Percentiles rank a stretch among this genome's conserved stretches.
These are phyloP conservation scores for Botryotinia calthae DNA, from an alignment of 2,329 filamentous ascomycete species.

Conservation along the genomic window DNA sequence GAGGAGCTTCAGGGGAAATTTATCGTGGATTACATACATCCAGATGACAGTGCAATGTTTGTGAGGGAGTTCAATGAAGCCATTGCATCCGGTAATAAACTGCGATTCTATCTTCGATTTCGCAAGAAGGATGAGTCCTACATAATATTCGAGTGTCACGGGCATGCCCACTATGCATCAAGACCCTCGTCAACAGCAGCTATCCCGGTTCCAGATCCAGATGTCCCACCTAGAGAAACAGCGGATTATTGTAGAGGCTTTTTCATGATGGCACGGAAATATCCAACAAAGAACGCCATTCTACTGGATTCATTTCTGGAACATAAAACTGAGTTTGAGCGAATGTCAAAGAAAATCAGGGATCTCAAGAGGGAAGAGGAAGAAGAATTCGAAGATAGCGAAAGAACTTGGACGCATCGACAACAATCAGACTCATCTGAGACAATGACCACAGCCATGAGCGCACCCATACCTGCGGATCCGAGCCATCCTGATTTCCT, in stretches of 20 bases:
- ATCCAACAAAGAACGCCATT: slow-evolving; percentile 81
- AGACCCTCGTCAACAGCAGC: slow-evolving; percentile 51
- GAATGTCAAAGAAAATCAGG: slow-evolving; percentile 76
- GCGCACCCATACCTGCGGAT: slow-evolving; percentile 34
- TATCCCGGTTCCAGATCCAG: not conserved
- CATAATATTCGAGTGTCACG: slow-evolving; percentile 84
- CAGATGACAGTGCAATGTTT: slow-evolving; percentile 80
- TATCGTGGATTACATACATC: slow-evolving; percentile 79
- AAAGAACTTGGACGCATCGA: slow-evolving; percentile 54
- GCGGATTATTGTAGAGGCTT: slow-evolving; percentile 79
- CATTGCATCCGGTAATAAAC: slow-evolving; percentile 73
- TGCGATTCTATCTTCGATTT: slow-evolving; percentile 86
- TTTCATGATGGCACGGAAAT: slow-evolving; percentile 89
- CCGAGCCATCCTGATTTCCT: slow-evolving; percentile 44
- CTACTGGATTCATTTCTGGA: slow-evolving; percentile 91
- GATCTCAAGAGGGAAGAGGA: slow-evolving; percentile 83
- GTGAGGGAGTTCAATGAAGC: slow-evolving; percentile 86
- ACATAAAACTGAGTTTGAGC: slow-evolving; percentile 95
- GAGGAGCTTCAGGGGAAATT: slow-evolving; percentile 71
- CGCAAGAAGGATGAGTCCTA: slow-evolving; percentile 70
- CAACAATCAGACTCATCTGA: slow-evolving; percentile 45
- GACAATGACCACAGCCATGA: slow-evolving; percentile 37
- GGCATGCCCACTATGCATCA: slow-evolving; percentile 81
- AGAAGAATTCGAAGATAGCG: slow-evolving; percentile 67
- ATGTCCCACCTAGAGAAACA: slow-evolving; percentile 45